Conservation (phyloP, 1,284 basidiomycete genomes). For the Trichosporon sp. region DNA sequence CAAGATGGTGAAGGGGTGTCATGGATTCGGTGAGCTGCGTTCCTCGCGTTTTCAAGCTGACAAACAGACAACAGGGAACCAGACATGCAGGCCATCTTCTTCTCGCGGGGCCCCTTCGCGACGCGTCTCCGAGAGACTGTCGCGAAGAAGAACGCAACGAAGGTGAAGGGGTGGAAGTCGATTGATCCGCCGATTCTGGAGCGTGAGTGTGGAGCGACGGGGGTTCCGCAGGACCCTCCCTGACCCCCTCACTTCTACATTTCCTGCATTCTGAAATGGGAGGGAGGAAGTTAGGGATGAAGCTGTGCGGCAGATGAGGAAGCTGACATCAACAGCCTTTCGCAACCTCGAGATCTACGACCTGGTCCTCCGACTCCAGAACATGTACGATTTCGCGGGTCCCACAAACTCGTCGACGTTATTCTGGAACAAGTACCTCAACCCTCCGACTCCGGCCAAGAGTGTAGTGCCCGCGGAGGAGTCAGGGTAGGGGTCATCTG, state of each 20-base stretch:
- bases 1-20: constrained; percentile 23
- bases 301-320: too few relatives aligned
- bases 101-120: constrained; percentile 59
- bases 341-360: constrained; percentile 82
- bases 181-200: constrained; percentile 72
- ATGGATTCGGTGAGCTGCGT: constrained; percentile 25
- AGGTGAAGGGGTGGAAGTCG: constrained; percentile 37
- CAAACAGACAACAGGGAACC: constrained; percentile 66
- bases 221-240: too few relatives aligned
- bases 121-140: constrained; percentile 3
- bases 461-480: not conserved
- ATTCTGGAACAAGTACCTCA: constrained; percentile 8
- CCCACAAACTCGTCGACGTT: constrained; percentile 6
- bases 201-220: constrained; percentile 33
- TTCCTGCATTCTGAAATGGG: too few relatives aligned
- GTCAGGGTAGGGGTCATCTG: too few relatives aligned
- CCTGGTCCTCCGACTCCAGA: constrained; percentile 72
- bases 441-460: not conserved
- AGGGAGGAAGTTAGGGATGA: too few relatives aligned
- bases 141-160: constrained; percentile 54
- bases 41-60: not conserved
- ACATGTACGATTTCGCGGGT: not conserved
- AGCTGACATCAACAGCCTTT: constrained; percentile 60
- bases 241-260: too few relatives aligned
- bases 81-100: constrained; percentile 86